These are phyloP conservation scores for Phaseolus coccineus DNA, from an alignment of 331 rosid species.

Conservation along the genomic window DNA sequence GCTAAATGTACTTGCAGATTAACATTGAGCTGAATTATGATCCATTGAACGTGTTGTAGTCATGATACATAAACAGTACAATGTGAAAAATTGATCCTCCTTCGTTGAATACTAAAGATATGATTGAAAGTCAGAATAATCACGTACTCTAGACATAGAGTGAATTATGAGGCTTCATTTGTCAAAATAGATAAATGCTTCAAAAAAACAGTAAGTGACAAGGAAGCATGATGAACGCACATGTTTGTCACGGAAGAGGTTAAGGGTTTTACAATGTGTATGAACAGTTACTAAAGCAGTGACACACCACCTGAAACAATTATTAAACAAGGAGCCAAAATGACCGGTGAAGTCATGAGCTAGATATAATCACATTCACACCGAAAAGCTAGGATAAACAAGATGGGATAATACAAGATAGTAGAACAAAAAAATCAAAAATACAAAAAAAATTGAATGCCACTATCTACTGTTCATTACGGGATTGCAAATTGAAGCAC, in stretches of 20 bases:
- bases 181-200: constrained; percentile 18
- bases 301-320: constrained; percentile 49
- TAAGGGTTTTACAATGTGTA: constrained; percentile 44
- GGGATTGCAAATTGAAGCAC: constrained; percentile 61
- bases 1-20: not conserved
- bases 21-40: constrained; percentile 5
- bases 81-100: not conserved
- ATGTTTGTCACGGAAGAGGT: constrained; percentile 24
- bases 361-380: constrained; percentile 55
- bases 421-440: constrained; percentile 28
- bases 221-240: constrained; percentile 35
- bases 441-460: constrained; percentile 37
- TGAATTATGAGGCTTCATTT: constrained; percentile 21
- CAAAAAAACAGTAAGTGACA: constrained; percentile 25
- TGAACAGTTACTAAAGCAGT: constrained; percentile 46
- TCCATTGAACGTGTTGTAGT: not conserved
- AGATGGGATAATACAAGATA: constrained; percentile 50
- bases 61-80: not conserved
- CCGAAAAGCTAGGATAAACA: constrained; percentile 49
- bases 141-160: not conserved
- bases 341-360: constrained; percentile 43
- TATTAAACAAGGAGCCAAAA: constrained; percentile 43
- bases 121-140: not conserved
- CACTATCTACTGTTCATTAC: constrained; percentile 52
- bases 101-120: not conserved